phyloP scores from a whole-genome alignment of 2,329 filamentous ascomycete species.

The Cladosporium sp. region DNA sequence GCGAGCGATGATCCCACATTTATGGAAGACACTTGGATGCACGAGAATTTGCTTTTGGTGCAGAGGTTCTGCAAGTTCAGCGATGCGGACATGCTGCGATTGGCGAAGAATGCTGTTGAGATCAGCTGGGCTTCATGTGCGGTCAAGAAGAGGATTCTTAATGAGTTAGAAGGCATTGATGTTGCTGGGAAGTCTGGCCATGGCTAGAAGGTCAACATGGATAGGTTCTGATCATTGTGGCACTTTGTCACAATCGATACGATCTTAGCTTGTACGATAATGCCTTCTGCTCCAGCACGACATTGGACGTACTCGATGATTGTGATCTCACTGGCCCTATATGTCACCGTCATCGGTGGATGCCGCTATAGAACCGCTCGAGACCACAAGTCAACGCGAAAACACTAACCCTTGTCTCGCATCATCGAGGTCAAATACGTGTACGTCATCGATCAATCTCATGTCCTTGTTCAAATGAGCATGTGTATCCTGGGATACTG shows the following conservation, averaged over 20 bases:
- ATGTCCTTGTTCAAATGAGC: not conserved
- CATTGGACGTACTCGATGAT: not conserved
- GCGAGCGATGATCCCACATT: slow-evolving; percentile 54
- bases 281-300: not conserved
- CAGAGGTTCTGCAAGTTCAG: slow-evolving; percentile 44
- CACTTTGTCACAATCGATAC: not conserved
- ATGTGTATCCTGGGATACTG: too few relatives aligned
- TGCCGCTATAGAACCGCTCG: not conserved
- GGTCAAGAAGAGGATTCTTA: slow-evolving; percentile 35
- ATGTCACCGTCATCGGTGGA: not conserved
- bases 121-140: slow-evolving; percentile 49
- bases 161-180: slow-evolving; percentile 13
- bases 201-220: not conserved
- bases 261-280: not conserved
- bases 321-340: not conserved
- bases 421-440: not conserved
- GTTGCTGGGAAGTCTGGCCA: not conserved
- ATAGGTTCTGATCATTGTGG: not conserved
- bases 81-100: slow-evolving; percentile 44
- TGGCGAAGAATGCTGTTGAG: slow-evolving; percentile 46
- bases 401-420: not conserved
- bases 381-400: not conserved
- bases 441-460: not conserved
- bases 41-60: slow-evolving; percentile 49
- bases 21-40: slow-evolving; percentile 53